Base-by-base conservation (phyloP, 768 basidiomycete genomes). In the Sporobolomyces phaffii region DNA sequence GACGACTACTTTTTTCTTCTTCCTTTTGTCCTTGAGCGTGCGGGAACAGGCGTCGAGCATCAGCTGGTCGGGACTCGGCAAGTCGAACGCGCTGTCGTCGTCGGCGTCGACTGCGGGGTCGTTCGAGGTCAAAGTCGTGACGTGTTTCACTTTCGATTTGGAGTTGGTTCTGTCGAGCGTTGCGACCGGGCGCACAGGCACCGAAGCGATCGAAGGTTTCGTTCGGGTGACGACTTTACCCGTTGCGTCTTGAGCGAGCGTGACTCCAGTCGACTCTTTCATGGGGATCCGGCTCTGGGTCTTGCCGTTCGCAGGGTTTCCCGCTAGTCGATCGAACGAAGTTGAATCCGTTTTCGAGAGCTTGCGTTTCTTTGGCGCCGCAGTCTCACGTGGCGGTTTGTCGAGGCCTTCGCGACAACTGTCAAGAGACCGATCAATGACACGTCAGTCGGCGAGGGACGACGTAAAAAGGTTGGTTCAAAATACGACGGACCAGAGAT, bases 341-440 rank as follows among this genome's bases (percentile, higher is more conserved):
- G 15, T 56, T 15, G 54, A 24, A 2, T 24, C 24, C 22, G 28
- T 29, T 11, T 18, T 33, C 15, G 41, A 40, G 44, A 48, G 22
- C 49, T 43, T 52, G 54, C 33, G 9, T 20, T 50, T 64, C 60
- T 50, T 31, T 17, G 40, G 2, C 38, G 45, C 45, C 28, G 10
- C 48, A n/a, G n/a, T n/a, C n/a, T n/a, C n/a, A 5, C n/a, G 41
- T 15, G 69, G 65, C 18, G 69, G 65, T 52, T 57, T 66, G 49
- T 66, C 62, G 58, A 63, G 61, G 0, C 69, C 69, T 20, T 70
- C 69, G 50, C 62, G 61, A 36, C 69, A 70, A 59, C 69, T 66
- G 51, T 15, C 6, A 10, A 7, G 38, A 24, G 22, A 26, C 11
- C 31, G 29, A 28, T 47, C 20, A 52, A 40, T 28, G 13, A 28